Percentiles rank a stretch among this genome's conserved stretches.
Conservation (phyloP, 164 flowering plant genomes). For the Warburgia ugandensis region DNA sequence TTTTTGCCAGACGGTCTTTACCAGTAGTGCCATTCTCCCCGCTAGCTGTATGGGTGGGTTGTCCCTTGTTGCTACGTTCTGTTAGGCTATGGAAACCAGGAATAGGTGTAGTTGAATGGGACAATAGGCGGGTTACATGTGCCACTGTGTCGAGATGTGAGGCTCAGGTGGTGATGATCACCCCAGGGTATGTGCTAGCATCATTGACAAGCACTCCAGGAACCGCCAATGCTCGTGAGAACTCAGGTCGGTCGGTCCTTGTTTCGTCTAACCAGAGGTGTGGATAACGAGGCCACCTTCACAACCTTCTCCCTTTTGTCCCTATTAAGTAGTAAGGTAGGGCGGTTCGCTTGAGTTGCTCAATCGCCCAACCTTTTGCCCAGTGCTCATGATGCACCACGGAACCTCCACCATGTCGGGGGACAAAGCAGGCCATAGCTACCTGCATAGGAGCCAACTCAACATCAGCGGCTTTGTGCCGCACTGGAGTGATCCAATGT, state of each 20-base stretch:
- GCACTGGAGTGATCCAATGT: constrained; percentile 2
- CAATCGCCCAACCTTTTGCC: no score
- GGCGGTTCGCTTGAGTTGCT: no score
- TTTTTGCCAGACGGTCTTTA: constrained; percentile 6
- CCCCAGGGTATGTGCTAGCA: constrained; percentile 6
- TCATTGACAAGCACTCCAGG: constrained; percentile 3
- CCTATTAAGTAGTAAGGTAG: no score
- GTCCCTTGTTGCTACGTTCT: constrained; percentile 3
- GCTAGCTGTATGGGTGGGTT: constrained; percentile 9
- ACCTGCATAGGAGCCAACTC: background rate
- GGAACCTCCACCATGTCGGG: background rate
- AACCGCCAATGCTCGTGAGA: constrained; percentile 1
- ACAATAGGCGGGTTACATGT: constrained; percentile 2
- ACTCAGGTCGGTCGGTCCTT: constrained; percentile 1
- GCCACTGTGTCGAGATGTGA: constrained; percentile 4
- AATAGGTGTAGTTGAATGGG: constrained; percentile 6
- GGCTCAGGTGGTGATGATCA: constrained; percentile 7
- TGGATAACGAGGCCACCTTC: constrained; percentile 5
- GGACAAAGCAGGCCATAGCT: background rate
- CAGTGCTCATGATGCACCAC: background rate
- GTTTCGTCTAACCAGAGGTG: background rate
- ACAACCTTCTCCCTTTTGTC: constrained; percentile 1
- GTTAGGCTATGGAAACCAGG: constrained; percentile 2
- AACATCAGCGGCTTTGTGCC: background rate
- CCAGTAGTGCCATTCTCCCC: constrained; percentile 10